Percentiles rank a stretch among this genome's conserved stretches.
These are phyloP conservation scores for Leavenworthia alabamica DNA, from an alignment of 345 rosid species.

Conservation along the genomic window DNA sequence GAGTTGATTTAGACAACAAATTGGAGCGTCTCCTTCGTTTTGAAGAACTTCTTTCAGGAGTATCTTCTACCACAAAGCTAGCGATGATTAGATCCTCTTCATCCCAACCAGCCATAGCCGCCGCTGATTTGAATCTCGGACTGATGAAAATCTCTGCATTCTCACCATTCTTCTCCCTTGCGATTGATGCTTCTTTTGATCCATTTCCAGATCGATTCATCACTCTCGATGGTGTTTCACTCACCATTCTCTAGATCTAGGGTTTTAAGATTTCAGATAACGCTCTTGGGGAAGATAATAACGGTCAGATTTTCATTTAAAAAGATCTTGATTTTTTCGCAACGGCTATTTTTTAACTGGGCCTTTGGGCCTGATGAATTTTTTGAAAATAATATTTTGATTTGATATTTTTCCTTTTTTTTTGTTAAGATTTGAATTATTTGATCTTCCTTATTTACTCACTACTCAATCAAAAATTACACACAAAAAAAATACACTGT, in stretches of 20 bases:
- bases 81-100: constrained; percentile 76
- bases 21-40: constrained; percentile 59
- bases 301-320: constrained; percentile 35
- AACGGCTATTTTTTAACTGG: constrained; percentile 2
- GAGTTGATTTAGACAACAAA: constrained; percentile 53
- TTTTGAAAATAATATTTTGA: background rate
- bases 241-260: constrained; percentile 36
- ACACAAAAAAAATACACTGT: background rate
- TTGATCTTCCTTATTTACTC: no score
- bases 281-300: constrained; percentile 9
- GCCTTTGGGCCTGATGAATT: constrained; percentile 3
- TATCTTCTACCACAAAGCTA: constrained; percentile 73
- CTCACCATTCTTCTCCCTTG: constrained; percentile 20
- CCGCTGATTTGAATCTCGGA: constrained; percentile 80
- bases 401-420: background rate
- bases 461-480: background rate
- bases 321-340: background rate
- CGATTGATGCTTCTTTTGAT: constrained; percentile 25
- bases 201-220: constrained; percentile 21
- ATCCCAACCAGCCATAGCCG: constrained; percentile 98
- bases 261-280: constrained; percentile 1
- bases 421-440: background rate
- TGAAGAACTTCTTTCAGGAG: constrained; percentile 55
- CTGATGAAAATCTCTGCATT: constrained; percentile 46
- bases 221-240: constrained; percentile 14